These are phyloP conservation scores for Aspergillus brunneoviolaceus DNA, from an alignment of 2,329 filamentous ascomycete species.

Conservation along the genomic window DNA sequence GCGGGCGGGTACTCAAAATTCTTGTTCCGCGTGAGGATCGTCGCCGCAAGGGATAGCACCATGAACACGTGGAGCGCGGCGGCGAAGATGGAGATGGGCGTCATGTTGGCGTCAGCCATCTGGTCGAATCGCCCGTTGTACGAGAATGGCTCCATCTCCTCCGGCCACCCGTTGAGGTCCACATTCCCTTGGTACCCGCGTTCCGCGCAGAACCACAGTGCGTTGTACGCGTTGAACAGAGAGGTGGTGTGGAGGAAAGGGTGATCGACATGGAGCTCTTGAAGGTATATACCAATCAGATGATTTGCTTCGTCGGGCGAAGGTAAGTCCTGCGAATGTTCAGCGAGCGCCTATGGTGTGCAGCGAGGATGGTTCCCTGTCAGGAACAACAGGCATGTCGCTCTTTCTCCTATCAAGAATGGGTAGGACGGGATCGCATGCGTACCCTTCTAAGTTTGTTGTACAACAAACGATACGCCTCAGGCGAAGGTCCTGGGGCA, in stretches of 20 bases:
- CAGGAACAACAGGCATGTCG: too few species aligned
- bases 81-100: slow-evolving; percentile 18
- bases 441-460: slow-evolving; percentile 10
- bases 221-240: slow-evolving; percentile 26
- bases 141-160: slow-evolving; percentile 20
- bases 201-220: slow-evolving; percentile 24
- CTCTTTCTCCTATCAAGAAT: too few species aligned
- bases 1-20: slow-evolving; percentile 37
- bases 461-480: slow-evolving; percentile 12
- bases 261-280: slow-evolving; percentile 31
- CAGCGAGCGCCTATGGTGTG: background rate
- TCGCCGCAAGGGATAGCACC: slow-evolving; percentile 38
- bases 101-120: slow-evolving; percentile 4
- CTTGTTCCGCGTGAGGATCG: slow-evolving; percentile 34
- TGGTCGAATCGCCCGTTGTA: slow-evolving; percentile 27
- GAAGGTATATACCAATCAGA: slow-evolving; percentile 27
- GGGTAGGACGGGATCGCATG: too few species aligned
- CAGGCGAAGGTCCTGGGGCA: background rate
- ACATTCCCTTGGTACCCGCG: slow-evolving; percentile 13
- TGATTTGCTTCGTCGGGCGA: slow-evolving; percentile 24
- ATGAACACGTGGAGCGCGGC: slow-evolving; percentile 37
- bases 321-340: slow-evolving; percentile 22
- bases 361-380: background rate
- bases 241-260: slow-evolving; percentile 31
- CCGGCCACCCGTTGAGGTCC: slow-evolving; percentile 28